Base-by-base conservation (phyloP, 164 flowering plant species). In the Liriodendron chinense region DNA sequence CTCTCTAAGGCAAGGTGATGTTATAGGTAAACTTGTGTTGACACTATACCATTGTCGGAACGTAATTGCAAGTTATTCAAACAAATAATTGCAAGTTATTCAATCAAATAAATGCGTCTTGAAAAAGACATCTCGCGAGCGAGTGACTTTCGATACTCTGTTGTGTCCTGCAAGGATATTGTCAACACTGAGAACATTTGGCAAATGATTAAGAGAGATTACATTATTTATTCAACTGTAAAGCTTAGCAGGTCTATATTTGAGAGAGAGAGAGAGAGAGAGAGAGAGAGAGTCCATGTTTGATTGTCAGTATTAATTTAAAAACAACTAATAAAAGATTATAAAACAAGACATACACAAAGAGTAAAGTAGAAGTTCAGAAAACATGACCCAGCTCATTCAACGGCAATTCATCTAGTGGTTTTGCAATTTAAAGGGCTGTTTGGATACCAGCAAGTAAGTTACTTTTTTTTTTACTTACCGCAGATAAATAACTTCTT, bases 91-190 rank as follows among this genome's bases (percentile, higher is more conserved):
- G n/a, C n/a, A n/a, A n/a, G n/a, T n/a, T n/a, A n/a, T n/a, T n/a
- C n/a, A n/a, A n/a, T n/a, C n/a, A n/a, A n/a, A n/a, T n/a, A n/a
- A n/a, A 57, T 57, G 20, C 5, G 20, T 57, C 62, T 57, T 13
- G 62, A 57, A 7, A 4, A 57, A 57, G 5, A n/a, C 75, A 94
- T 84, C 80, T 94, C 97, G 68, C 80, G 86, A 25, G 87, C 84
- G 77, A 93, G 85, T 78, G 87, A 83, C 76, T 86, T 79, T 77
- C 87, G 95, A 76, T 92, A 94, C 59, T 94, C 96, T 65, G 90
- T 70, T 80, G 79, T 87, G 78, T 90, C 97, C 98, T 96, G 76
- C 77, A 84, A 75, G 20, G 64, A 75, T 16, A 65, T 6, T 22
- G 12, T 47, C 22, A 34, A 56, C 68, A 21, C 65, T 53, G 9